Evolutionary conservation across 75 land plant species (phyloP).

Genomic region (Ceratopteris richardii): DNA sequence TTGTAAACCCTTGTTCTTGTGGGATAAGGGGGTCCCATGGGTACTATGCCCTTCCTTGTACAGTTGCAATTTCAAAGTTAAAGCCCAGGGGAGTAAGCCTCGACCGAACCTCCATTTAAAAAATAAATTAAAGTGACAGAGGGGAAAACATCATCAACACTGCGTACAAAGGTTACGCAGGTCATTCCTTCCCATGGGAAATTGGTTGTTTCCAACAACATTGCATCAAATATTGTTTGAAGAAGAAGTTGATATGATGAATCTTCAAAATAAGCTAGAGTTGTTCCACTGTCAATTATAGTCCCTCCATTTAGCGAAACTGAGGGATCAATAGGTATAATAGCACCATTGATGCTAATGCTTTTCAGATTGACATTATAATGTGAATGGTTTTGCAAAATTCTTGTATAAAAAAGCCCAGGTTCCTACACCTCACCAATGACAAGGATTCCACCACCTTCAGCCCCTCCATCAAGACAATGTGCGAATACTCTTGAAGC

Average conservation of each 20-base stretch:
- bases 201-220: background rate
- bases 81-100: no score
- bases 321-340: constrained; percentile 42
- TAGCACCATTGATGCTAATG: constrained; percentile 64
- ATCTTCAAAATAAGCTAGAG: constrained; percentile 69
- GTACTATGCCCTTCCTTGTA: no score
- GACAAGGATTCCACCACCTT: constrained; percentile 78
- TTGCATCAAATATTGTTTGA: constrained; percentile 22
- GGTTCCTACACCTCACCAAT: constrained; percentile 75
- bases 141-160: constrained; percentile 52
- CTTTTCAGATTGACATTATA: constrained; percentile 71
- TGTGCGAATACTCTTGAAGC: constrained; percentile 72
- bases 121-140: no score
- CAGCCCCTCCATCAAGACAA: constrained; percentile 65
- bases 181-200: constrained; percentile 15
- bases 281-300: constrained; percentile 91
- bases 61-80: no score
- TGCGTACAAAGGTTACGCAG: constrained; percentile 32
- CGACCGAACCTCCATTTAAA: no score
- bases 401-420: constrained; percentile 67
- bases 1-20: no score
- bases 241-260: constrained; percentile 65
- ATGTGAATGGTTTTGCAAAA: constrained; percentile 75
- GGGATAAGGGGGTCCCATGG: no score
- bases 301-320: constrained; percentile 47